Conservation (phyloP, 306 rosid species). For the Lagenaria siceraria region DNA sequence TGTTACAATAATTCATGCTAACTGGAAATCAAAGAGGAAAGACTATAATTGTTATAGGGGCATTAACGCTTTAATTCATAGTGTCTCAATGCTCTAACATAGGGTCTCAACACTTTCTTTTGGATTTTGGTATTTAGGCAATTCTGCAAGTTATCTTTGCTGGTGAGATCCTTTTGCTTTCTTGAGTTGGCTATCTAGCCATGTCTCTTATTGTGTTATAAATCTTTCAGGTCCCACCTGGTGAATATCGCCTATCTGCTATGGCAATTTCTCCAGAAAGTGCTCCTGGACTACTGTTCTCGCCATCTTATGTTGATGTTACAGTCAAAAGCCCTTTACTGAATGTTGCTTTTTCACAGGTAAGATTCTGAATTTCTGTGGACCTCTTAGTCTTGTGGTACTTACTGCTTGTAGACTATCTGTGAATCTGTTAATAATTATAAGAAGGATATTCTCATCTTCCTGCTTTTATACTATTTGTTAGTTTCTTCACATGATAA, state of each 20-base stretch:
- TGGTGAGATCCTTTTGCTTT: neutral
- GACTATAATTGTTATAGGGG: neutral
- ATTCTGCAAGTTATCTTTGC: neutral
- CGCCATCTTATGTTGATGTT: slow-evolving; percentile 71
- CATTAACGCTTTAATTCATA: neutral
- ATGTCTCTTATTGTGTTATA: neutral
- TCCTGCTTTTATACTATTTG: neutral
- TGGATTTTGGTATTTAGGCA: neutral
- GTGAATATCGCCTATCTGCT: slow-evolving; percentile 92
- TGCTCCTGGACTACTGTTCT: slow-evolving; percentile 74
- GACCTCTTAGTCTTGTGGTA: neutral
- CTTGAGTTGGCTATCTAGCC: neutral
- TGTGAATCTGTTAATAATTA: neutral
- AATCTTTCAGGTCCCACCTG: slow-evolving; percentile 58
- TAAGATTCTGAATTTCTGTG: slow-evolving; percentile 13
- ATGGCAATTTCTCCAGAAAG: slow-evolving; percentile 62
- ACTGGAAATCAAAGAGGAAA: too few relatives aligned
- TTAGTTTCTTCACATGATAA: slow-evolving; percentile 3
- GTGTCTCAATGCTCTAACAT: neutral
- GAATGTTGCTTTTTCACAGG: slow-evolving; percentile 83
- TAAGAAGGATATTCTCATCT: neutral
- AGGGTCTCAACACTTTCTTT: neutral
- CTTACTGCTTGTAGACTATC: neutral
- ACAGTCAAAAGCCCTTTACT: slow-evolving; percentile 62
- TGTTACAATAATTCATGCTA: too few relatives aligned